Percentiles rank a stretch among this genome's conserved stretches.
phyloP scores from a whole-genome alignment of 2,329 filamentous ascomycete genomes.

The Paracorniculantispora psalliotae region DNA sequence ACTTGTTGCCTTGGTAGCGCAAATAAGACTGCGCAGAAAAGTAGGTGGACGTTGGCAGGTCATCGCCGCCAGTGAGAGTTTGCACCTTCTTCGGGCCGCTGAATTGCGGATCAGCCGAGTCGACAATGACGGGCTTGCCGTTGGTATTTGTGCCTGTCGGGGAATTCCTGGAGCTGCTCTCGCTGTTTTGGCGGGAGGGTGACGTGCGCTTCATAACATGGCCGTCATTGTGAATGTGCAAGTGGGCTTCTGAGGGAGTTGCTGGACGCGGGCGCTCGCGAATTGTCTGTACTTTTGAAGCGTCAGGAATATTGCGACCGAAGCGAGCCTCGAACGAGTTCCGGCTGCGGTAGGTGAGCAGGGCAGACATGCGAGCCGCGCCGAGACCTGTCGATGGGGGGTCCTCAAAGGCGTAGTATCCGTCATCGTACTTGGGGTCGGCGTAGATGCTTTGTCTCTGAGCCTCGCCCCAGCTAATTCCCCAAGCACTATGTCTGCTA shows the following conservation, averaged over 20 bases:
- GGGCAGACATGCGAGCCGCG: constrained; percentile 92
- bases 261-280: constrained; percentile 57
- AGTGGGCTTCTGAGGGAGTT: constrained; percentile 67
- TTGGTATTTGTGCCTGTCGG: constrained; percentile 28
- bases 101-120: constrained; percentile 58
- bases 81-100: constrained; percentile 52
- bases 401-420: constrained; percentile 85
- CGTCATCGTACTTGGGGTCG: constrained; percentile 96
- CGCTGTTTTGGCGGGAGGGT: constrained; percentile 44
- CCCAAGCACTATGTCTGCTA: constrained; percentile 80
- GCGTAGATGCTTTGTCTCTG: constrained; percentile 93
- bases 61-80: constrained; percentile 47
- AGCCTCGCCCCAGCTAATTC: constrained; percentile 86
- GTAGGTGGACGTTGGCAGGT: constrained; percentile 66
- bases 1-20: constrained; percentile 93
- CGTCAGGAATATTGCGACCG: constrained; percentile 85
- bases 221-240: constrained; percentile 78
- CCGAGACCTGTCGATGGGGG: constrained; percentile 83
- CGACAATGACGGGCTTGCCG: constrained; percentile 20
- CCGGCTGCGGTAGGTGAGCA: constrained; percentile 91
- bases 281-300: constrained; percentile 77
- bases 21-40: constrained; percentile 98
- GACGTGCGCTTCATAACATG: constrained; percentile 57
- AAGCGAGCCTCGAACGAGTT: constrained; percentile 97
- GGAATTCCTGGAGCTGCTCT: constrained; percentile 17